Conservation (phyloP, 2,329 filamentous ascomycete species). For the Nakataea oryzae region DNA sequence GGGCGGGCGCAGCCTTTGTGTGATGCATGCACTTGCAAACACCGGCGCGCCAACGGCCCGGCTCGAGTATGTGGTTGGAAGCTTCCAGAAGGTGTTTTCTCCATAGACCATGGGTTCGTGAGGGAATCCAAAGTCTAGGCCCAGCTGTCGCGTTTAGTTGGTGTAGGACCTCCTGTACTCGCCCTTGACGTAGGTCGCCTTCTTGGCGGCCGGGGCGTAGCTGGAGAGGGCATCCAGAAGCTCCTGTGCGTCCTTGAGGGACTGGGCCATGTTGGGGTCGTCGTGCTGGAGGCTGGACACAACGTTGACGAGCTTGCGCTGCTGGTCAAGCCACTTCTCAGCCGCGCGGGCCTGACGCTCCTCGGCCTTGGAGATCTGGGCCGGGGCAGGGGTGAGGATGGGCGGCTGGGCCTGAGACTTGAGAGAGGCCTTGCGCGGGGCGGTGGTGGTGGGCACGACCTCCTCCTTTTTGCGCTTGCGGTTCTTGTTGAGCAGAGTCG, state of each 20-base stretch:
- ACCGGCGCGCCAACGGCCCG: not conserved
- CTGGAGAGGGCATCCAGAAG: constrained; percentile 39
- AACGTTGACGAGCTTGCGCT: constrained; percentile 50
- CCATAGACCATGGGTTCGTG: not conserved
- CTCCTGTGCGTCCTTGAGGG: constrained; percentile 39
- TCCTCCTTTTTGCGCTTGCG: constrained; percentile 43
- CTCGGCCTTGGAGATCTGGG: constrained; percentile 13
- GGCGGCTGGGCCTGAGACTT: constrained; percentile 18
- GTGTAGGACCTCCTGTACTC: not conserved
- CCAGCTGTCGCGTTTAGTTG: not conserved
- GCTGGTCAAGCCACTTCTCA: constrained; percentile 51
- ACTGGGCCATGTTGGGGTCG: constrained; percentile 41
- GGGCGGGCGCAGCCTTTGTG: too few species aligned
- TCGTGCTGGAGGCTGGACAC: constrained; percentile 40
- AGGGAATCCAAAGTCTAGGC: not conserved
- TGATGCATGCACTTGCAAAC: too few species aligned
- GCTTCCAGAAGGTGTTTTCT: not conserved
- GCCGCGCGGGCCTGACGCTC: constrained; percentile 28
- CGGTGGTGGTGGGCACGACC: constrained; percentile 22
- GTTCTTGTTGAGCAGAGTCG: not conserved
- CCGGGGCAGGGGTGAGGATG: constrained; percentile 16
- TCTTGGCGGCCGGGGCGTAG: not conserved
- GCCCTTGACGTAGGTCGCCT: not conserved
- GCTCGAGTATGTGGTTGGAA: not conserved
- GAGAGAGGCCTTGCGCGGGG: constrained; percentile 35